Evolutionary conservation across 768 basidiomycete species (phyloP).

Genomic region (Chalciporus chontae): DNA sequence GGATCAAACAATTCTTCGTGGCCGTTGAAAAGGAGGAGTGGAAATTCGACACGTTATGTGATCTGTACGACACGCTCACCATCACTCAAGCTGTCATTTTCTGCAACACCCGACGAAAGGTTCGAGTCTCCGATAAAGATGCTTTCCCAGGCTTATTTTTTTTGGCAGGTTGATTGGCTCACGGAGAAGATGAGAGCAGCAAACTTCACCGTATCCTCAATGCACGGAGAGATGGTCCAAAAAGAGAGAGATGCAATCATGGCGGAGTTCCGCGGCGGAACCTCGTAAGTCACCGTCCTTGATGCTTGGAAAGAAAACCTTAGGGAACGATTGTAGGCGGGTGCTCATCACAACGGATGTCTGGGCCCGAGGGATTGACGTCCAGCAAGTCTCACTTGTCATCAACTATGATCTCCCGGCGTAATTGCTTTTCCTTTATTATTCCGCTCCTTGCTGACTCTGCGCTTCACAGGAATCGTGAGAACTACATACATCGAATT

Average conservation of each 20-base stretch:
- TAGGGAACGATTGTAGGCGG: slow-evolving; percentile 48
- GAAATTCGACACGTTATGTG: slow-evolving; percentile 98
- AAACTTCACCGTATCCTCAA: slow-evolving; percentile 96
- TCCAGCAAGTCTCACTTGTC: slow-evolving; percentile 95
- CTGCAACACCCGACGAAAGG: slow-evolving; percentile 98
- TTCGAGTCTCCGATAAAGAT: slow-evolving; percentile 27
- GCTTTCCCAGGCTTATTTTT: slow-evolving; percentile 8
- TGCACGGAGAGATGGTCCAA: slow-evolving; percentile 96
- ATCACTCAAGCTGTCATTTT: slow-evolving; percentile 99
- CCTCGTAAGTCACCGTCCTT: slow-evolving; percentile 56
- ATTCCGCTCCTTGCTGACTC: slow-evolving; percentile 12
- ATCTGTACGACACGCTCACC: slow-evolving; percentile 96
- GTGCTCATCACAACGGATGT: slow-evolving; percentile 96
- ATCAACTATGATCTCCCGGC: slow-evolving; percentile 96
- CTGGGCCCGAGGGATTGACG: slow-evolving; percentile 98
- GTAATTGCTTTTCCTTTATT: slow-evolving; percentile 42
- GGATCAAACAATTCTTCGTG: slow-evolving; percentile 96
- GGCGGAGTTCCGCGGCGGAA: slow-evolving; percentile 92
- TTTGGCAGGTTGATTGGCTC: slow-evolving; percentile 84
- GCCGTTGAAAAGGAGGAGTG: slow-evolving; percentile 99
- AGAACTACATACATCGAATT: slow-evolving; percentile 99
- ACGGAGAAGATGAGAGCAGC: slow-evolving; percentile 98
- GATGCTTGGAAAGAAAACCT: slow-evolving; percentile 4
- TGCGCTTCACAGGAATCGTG: slow-evolving; percentile 65
- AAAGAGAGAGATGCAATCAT: slow-evolving; percentile 95